Evolutionary conservation across 2,329 filamentous ascomycete species (phyloP), one percentile per base, ranked within the genome.

Genomic region (Zymoseptoria pseudotritici): DNA sequence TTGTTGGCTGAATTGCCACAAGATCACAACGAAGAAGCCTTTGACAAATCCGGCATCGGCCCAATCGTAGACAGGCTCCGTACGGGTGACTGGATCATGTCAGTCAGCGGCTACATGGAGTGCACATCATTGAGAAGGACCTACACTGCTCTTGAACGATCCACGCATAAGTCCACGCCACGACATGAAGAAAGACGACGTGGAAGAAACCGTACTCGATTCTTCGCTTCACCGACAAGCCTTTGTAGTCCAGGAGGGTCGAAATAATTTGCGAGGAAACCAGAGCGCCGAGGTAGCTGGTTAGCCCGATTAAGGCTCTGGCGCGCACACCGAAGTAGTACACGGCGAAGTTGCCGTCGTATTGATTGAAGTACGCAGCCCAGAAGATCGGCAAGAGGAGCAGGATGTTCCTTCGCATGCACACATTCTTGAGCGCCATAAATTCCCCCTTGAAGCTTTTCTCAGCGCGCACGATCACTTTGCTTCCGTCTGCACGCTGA

Each of bases 1-100:
- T 65, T 84, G 81, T 2, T 79, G 73, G 2, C 80, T 72, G 63
- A 83, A 82, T 67, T 75, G 70, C 80, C 79, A 81, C 0, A 81
- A 71, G 0, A 80, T 68, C 1, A 80, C 62, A 2, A 80, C 79
- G 55, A 80, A 81, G 59, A 80, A 76, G 0, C 78, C 79, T 58
- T 80, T 74, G 0, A 72, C 70, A 19, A 80, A 81, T 0, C 79
- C 79, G 8, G 56, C 53, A 29, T 77, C 65, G 0, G 62, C 71
- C 78, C 77, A 80, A 63, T 81, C 79, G 17, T 80, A 67, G 1
- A 74, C 69, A 0, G 77, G 78, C 2, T 70, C 65, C 1, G 74
- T 77, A n/a, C 71, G 67, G 4, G 74, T 72, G 67, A 79, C 24
- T 26, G 6, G 5, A 26, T 1, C 5, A 26, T 5, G 4, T 4